Conservation (phyloP, 768 basidiomycete species). For the Saitozyma sp. region DNA sequence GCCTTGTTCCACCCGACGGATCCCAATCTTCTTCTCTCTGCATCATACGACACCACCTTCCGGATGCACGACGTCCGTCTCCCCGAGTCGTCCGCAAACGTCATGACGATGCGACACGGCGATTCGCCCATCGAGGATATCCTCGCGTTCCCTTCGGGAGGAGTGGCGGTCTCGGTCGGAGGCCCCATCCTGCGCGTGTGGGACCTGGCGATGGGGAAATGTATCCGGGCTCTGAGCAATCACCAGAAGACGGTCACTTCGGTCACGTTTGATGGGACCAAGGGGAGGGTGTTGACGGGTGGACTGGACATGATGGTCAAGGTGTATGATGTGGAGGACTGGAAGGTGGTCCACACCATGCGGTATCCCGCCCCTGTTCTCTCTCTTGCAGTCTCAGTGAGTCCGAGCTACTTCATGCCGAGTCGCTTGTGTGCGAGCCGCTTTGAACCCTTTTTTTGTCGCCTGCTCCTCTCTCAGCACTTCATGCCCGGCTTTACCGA, state of each 20-base stretch:
- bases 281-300: conserved; percentile 80
- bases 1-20: conserved; percentile 81
- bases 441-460: too few species aligned
- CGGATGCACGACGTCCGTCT: conserved; percentile 77
- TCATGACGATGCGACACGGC: conserved; percentile 63
- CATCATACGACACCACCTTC: conserved; percentile 91
- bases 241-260: conserved; percentile 97
- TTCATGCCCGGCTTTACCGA: neutral
- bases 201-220: conserved; percentile 77
- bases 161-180: conserved; percentile 74
- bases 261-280: conserved; percentile 73
- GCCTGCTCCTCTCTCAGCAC: too few species aligned
- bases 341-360: conserved; percentile 98
- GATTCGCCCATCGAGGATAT: conserved; percentile 83
- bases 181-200: conserved; percentile 92
- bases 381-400: conserved; percentile 84
- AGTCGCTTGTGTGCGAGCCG: neutral
- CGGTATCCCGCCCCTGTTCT: conserved; percentile 91
- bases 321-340: conserved; percentile 87
- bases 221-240: conserved; percentile 87
- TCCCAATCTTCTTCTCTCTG: conserved; percentile 81
- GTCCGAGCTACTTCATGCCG: conserved; percentile 42
- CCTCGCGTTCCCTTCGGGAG: conserved; percentile 78
- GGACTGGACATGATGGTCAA: conserved; percentile 97
- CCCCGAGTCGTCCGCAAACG: conserved; percentile 46